Conservation (phyloP, 345 rosid species). For the Hypericum perforatum region DNA sequence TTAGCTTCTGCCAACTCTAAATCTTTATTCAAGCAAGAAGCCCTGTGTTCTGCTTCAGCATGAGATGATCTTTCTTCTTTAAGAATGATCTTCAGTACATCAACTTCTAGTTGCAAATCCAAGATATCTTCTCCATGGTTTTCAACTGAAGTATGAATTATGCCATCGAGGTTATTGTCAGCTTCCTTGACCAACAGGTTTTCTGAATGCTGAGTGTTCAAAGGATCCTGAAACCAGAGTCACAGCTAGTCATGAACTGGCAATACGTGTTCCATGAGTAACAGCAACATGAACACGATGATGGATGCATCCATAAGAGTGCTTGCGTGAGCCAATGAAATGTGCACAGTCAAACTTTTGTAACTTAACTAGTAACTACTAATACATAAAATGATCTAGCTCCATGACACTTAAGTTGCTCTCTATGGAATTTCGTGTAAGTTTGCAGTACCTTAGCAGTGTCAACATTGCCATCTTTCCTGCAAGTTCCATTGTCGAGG, state of each 20-base stretch:
- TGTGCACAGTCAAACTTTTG: background rate
- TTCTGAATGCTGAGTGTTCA: constrained; percentile 10
- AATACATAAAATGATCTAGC: background rate
- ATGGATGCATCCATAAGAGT: background rate
- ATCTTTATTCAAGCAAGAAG: constrained; percentile 36
- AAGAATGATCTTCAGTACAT: constrained; percentile 65
- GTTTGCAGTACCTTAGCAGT: constrained; percentile 27
- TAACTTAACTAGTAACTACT: background rate
- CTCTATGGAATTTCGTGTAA: background rate
- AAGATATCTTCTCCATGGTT: constrained; percentile 50
- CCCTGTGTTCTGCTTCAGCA: constrained; percentile 36
- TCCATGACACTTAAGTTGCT: background rate
- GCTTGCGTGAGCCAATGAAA: background rate
- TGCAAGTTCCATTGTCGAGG: constrained; percentile 25
- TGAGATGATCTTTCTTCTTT: constrained; percentile 62
- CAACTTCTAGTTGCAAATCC: constrained; percentile 80
- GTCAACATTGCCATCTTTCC: constrained; percentile 18
- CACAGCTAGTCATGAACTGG: background rate
- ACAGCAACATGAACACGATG: background rate
- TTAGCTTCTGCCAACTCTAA: constrained; percentile 40
- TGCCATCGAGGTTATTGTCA: constrained; percentile 19
- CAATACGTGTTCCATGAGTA: constrained; percentile 2
- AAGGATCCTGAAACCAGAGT: constrained; percentile 25
- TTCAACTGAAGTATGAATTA: constrained; percentile 24
- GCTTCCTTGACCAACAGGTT: constrained; percentile 1